Percentiles rank a stretch among this genome's conserved stretches.
These are phyloP conservation scores for Paramecium caudatum DNA, from an alignment of 73 alveolate species.

Conservation along the genomic window DNA sequence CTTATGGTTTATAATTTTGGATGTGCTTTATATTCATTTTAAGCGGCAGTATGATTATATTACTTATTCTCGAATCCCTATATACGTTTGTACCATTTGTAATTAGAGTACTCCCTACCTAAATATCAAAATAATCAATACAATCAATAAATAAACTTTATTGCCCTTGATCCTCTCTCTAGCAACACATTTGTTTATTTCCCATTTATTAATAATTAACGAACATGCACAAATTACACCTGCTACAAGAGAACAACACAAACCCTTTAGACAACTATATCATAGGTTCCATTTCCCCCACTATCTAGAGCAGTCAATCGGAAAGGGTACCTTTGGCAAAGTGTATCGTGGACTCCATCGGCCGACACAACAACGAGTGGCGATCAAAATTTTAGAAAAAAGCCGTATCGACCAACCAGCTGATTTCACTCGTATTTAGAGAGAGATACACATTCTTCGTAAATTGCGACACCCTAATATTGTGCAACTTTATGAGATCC, in stretches of 20 bases:
- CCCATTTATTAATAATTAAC: not conserved
- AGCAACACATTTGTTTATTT: conserved; percentile 7
- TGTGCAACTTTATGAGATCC: conserved; percentile 89
- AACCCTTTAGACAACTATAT: conserved; percentile 74
- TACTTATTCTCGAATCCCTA: not conserved
- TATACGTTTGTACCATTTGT: not conserved
- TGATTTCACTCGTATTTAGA: conserved; percentile 89
- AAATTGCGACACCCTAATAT: conserved; percentile 90
- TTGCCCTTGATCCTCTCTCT: not conserved
- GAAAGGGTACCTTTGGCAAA: conserved; percentile 84
- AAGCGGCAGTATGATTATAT: not conserved
- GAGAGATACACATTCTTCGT: conserved; percentile 93
- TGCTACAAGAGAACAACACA: not conserved
- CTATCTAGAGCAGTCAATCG: conserved; percentile 71
- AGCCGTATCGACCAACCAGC: conserved; percentile 82
- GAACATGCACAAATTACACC: conserved; percentile 11
- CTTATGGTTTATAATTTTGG: not conserved
- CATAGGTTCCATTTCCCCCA: conserved; percentile 41
- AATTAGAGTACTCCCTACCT: not conserved
- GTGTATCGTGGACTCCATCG: conserved; percentile 77
- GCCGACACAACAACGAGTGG: conserved; percentile 73
- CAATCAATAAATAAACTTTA: not conserved
- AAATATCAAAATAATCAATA: not conserved
- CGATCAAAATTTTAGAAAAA: conserved; percentile 90
- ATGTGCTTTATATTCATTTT: not conserved